These are phyloP conservation scores for Pulicaria dysenterica DNA, from an alignment of 129 eudicot species.

Conservation along the genomic window DNA sequence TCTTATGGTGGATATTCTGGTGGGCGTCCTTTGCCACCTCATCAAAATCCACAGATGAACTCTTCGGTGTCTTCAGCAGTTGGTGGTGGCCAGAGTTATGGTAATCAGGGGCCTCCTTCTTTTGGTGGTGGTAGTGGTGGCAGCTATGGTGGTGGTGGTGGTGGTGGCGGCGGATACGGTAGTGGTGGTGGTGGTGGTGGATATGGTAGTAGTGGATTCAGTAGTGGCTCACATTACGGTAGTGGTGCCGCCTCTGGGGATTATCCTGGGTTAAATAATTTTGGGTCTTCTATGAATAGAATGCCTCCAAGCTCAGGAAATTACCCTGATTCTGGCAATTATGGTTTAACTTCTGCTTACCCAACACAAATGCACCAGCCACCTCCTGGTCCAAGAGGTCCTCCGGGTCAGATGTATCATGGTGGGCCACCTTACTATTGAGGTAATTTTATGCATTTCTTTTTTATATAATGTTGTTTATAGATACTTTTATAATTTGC, in stretches of 20 bases:
- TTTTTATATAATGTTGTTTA: not conserved
- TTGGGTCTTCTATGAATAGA: slow-evolving; percentile 48
- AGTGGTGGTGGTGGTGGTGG: slow-evolving; percentile 34
- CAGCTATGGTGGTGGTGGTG: slow-evolving; percentile 36
- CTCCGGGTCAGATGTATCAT: slow-evolving; percentile 68
- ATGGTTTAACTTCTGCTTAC: slow-evolving; percentile 54
- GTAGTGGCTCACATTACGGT: slow-evolving; percentile 50
- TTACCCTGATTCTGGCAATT: slow-evolving; percentile 58
- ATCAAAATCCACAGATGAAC: slow-evolving; percentile 42
- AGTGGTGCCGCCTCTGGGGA: slow-evolving; percentile 50
- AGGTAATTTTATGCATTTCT: slow-evolving; percentile 40
- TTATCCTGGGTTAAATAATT: slow-evolving; percentile 40
- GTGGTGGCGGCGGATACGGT: slow-evolving; percentile 38
- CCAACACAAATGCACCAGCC: slow-evolving; percentile 53
- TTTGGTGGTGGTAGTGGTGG: slow-evolving; percentile 40
- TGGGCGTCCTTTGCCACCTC: slow-evolving; percentile 43
- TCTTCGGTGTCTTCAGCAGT: slow-evolving; percentile 31
- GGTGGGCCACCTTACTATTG: slow-evolving; percentile 75
- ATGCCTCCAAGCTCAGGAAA: slow-evolving; percentile 63
- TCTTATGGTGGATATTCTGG: slow-evolving; percentile 41
- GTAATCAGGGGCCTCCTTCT: slow-evolving; percentile 47
- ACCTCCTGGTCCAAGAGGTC: slow-evolving; percentile 61
- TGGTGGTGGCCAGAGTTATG: slow-evolving; percentile 50
- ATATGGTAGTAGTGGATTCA: slow-evolving; percentile 45
- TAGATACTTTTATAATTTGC: not conserved